Evolutionary conservation across 305 asterid species (phyloP), one percentile per base, ranked within the genome.

Genomic region (Caryopteris hybrid): DNA sequence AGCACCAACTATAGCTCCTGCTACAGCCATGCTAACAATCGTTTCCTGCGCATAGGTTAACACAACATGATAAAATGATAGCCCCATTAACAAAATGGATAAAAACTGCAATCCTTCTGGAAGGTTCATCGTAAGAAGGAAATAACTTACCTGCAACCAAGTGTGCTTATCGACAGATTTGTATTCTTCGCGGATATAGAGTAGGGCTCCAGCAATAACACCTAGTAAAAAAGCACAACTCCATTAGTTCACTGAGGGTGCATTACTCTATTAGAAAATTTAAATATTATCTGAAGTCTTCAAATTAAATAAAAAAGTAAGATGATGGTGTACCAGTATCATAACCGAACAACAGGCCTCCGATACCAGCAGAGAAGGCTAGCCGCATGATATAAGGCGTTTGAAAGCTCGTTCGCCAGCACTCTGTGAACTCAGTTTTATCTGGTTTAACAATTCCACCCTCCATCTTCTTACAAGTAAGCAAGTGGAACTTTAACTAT

Each of bases 161-260:
- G 97, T 90, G 5, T 85, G 61, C 66, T 20, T 81, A 1, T 75
- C 74, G 11, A 90, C 98, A 13, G 84, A 46, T 64, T 71, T 67
- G 38, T 64, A 92, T 9, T 88, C 96, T 5, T 86, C 91, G 7
- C 80, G 79, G 64, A 92, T 92, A 73, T 89, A 92, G 48, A 92
- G 97, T 39, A 88, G 79, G 48, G 98, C 96, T 54, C 98, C 98
- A 12, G 98, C 89, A 56, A 92, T 92, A 74, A 92, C 98, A 69
- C 98, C 96, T 72, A 31, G 16, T 16, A 25, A 43, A 50, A 4
- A 42, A 66, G 27, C 69, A 33, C 46, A 9, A 16, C 13, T 36
- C 23, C 8, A 47, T 64, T 34, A 69, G n/a, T 10, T 16, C 31
- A 50, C 0, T 41, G 31, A 25, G 13, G 47, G 43, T 38, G 8